Percentiles rank a stretch among this genome's conserved stretches.
phyloP scores from a whole-genome alignment of 2,329 filamentous ascomycete genomes.

The Aureobasidium subglaciale region DNA sequence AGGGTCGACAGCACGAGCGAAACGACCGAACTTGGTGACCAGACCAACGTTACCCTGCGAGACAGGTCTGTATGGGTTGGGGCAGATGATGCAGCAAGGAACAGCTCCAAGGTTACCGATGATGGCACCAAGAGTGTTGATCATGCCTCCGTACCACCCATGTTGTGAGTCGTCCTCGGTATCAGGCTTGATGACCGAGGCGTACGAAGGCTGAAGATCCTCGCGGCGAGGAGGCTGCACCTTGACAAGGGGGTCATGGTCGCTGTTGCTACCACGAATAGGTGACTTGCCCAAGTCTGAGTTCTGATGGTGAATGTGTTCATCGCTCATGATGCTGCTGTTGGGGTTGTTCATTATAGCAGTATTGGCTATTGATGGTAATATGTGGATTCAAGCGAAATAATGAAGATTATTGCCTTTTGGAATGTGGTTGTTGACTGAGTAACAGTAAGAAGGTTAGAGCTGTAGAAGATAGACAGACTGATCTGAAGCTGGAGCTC shows the following conservation, averaged over 20 bases:
- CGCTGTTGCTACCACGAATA: slow-evolving; percentile 18
- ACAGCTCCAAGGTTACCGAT: slow-evolving; percentile 78
- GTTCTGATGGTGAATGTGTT: slow-evolving; percentile 15
- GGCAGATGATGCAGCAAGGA: slow-evolving; percentile 85
- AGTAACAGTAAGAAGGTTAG: background rate
- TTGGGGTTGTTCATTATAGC: slow-evolving; percentile 5
- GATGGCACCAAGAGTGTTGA: slow-evolving; percentile 65
- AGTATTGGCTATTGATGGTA: background rate
- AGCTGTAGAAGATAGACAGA: background rate
- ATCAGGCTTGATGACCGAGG: slow-evolving; percentile 55
- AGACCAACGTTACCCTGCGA: slow-evolving; percentile 89
- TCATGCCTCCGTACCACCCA: slow-evolving; percentile 87
- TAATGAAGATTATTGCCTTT: background rate
- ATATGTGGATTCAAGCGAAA: background rate
- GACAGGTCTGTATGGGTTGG: slow-evolving; percentile 93
- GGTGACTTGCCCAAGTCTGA: slow-evolving; percentile 28
- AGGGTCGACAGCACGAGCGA: slow-evolving; percentile 92
- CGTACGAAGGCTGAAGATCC: slow-evolving; percentile 80
- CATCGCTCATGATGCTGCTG: too few species aligned
- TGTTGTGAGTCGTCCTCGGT: slow-evolving; percentile 62
- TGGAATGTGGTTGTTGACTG: slow-evolving; percentile 4
- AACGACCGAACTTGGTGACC: slow-evolving; percentile 89
- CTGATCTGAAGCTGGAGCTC: background rate
- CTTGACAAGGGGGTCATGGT: slow-evolving; percentile 30
- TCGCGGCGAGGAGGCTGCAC: slow-evolving; percentile 76